Conservation (phyloP, 306 rosid genomes). For the Quercus agrifolia region DNA sequence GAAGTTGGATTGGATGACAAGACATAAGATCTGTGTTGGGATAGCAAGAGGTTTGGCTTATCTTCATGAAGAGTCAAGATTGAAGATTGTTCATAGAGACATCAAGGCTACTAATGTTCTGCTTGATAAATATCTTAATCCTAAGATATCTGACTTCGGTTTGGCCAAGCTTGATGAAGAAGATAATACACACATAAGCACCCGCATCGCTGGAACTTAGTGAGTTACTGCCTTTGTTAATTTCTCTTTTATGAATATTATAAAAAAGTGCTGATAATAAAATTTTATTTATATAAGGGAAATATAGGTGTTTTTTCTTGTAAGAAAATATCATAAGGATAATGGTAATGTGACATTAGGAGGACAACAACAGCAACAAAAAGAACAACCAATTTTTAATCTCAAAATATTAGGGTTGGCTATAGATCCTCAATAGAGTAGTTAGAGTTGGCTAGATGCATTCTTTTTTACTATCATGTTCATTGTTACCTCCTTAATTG, state of each 20-base stretch:
- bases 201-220: constrained; percentile 38
- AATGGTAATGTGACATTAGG: too few species aligned
- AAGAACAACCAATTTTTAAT: too few species aligned
- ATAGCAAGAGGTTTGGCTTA: constrained; percentile 34
- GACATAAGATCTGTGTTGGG: constrained; percentile 29
- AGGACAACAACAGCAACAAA: too few species aligned
- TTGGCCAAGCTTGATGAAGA: constrained; percentile 43
- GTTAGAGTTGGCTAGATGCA: too few species aligned
- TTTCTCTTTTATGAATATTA: not conserved
- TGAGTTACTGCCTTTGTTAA: not conserved
- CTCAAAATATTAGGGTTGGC: too few species aligned
- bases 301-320: too few species aligned
- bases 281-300: too few species aligned
- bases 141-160: constrained; percentile 40
- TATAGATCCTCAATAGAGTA: too few species aligned
- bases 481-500: too few species aligned
- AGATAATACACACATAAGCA: constrained; percentile 40
- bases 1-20: constrained; percentile 31
- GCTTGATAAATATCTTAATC: constrained; percentile 33
- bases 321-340: too few species aligned
- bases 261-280: not conserved
- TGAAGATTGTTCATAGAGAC: constrained; percentile 45
- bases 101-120: constrained; percentile 45
- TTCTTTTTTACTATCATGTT: too few species aligned
- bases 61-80: constrained; percentile 38